Conservation (phyloP, 441 rosid genomes). For the Bruguiera hainesii region DNA sequence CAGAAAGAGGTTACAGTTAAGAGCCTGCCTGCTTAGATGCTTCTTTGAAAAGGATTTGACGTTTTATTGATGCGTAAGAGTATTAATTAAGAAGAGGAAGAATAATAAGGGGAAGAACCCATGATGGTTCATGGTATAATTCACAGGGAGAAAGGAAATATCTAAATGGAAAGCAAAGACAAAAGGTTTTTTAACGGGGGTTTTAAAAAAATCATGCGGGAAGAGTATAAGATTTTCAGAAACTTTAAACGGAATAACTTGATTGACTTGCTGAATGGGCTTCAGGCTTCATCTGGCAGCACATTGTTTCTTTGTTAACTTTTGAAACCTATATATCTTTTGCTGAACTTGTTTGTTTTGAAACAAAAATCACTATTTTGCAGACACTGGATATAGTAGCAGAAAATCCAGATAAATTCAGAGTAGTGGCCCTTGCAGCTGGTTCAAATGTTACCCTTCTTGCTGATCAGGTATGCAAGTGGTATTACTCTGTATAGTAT, state of each 20-base stretch:
- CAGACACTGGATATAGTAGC: slow-evolving; percentile 91
- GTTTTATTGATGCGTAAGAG: too few species aligned
- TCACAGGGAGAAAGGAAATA: too few species aligned
- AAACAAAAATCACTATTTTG: slow-evolving; percentile 23
- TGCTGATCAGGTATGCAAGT: slow-evolving; percentile 67
- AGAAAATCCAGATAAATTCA: slow-evolving; percentile 83
- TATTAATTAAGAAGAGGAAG: too few species aligned
- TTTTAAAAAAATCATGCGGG: too few species aligned
- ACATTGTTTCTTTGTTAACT: background rate
- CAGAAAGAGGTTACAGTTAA: background rate
- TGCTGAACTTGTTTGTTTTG: background rate
- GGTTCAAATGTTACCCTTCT: slow-evolving; percentile 94
- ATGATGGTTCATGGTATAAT: too few species aligned
- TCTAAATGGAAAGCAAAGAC: too few species aligned
- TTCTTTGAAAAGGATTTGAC: background rate
- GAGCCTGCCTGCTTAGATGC: background rate
- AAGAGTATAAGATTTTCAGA: too few species aligned
- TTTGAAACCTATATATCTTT: background rate
- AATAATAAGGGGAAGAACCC: too few species aligned
- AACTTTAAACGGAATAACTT: too few species aligned
- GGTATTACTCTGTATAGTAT: background rate
- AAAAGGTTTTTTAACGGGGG: too few species aligned
- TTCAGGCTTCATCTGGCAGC: background rate
- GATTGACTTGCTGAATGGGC: background rate
- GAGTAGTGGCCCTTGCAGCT: slow-evolving; percentile 88